These are phyloP conservation scores for Raffaelea arxii DNA, from an alignment of 2,329 filamentous ascomycete genomes.

Conservation along the genomic window DNA sequence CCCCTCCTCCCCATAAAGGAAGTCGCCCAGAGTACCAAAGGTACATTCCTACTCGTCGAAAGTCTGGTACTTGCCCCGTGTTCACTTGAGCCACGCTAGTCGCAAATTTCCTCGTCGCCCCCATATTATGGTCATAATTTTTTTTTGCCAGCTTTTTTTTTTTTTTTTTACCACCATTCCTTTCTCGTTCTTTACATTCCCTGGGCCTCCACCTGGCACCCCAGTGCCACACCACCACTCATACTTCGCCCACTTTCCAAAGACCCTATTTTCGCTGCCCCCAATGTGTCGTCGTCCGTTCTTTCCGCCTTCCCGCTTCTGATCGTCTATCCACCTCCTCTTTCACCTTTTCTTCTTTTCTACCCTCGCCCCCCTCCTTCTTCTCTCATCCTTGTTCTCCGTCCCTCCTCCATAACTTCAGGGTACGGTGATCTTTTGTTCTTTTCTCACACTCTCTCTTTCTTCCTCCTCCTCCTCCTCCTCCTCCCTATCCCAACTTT, in stretches of 20 bases:
- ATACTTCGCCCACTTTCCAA: no score
- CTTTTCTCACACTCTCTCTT: constrained; percentile 5
- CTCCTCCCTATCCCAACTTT: neutral
- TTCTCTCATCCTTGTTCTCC: neutral
- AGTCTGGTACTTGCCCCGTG: no score
- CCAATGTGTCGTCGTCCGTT: neutral
- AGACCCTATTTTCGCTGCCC: no score
- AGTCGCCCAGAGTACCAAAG: no score
- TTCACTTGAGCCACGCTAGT: no score
- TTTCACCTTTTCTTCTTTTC: constrained; percentile 5
- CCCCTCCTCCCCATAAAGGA: no score
- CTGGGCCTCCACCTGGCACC: neutral
- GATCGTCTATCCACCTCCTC: neutral
- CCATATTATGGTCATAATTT: neutral
- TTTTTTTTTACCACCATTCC: neutral
- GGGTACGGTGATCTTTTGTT: neutral
- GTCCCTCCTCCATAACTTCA: neutral
- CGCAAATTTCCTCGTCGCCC: neutral
- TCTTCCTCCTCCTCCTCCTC: constrained; percentile 2
- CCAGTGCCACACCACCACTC: no score
- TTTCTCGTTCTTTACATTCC: no score
- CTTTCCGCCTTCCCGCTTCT: constrained; percentile 6
- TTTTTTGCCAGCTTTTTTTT: neutral
- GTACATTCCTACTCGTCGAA: no score
- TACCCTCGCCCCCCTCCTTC: neutral